Evolutionary conservation across 2,329 filamentous ascomycete species (phyloP), one percentile per base, ranked within the genome.

Genomic region (Aschersonia sp.): DNA sequence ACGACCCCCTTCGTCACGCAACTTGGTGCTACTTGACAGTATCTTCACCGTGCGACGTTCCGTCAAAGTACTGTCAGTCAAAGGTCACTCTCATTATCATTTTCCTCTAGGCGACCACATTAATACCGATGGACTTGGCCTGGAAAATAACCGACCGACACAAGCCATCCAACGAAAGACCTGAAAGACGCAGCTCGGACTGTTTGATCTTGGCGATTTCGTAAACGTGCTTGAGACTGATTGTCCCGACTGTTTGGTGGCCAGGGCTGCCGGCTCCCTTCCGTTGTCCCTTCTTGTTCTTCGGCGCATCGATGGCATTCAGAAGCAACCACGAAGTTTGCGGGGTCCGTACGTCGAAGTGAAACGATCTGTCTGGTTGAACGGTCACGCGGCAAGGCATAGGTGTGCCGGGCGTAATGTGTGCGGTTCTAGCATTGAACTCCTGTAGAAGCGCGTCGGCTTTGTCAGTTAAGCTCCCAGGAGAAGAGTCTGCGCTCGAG

Each of bases 161-260:
- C 31, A 90, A 59, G 1, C 82, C 81, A 62, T 87, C 73, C 47
- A 89, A 65, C 44, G 77, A 74, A 56, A 87, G 62, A 2, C 84
- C 85, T 2, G 84, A 87, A 52, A 90, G 66, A 49, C 86, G 74
- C 51, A 81, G 68, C 66, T 92, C 86, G 47, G 75, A 71, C 55
- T 87, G 83, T 76, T 98, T 98, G 60, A 98, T 94, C 73, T 87
- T 89, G 54, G 92, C 92, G 66, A 98, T 97, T 70, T 97, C 90
- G 68, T 88, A 97, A 29, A 98, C 72, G 68, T 98, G 92, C 73
- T 98, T 98, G 59, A 98, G 69, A 58, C 84, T 92, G 48, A 98
- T 76, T 4, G 78, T 83, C 49, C 90, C 92, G n/a, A 94, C 78
- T 6, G 71, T 79, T 55, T 94, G 87, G 51, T 82, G 73, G 1